Evolutionary conservation across 768 basidiomycete species (phyloP).

Genomic region (Rubroboletus pulcherrimus): DNA sequence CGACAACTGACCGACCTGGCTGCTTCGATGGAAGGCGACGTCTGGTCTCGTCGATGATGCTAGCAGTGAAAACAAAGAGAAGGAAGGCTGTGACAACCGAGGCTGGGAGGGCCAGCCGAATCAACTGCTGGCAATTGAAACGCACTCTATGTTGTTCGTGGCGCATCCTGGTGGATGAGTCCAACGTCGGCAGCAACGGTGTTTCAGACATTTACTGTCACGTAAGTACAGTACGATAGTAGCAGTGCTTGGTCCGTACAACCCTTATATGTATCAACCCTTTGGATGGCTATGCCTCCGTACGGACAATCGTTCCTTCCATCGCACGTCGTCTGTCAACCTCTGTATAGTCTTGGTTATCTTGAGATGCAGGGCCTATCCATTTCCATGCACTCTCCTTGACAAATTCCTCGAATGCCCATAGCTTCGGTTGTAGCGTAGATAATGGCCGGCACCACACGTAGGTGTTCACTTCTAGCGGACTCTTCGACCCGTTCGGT

Average conservation of each 20-base stretch:
- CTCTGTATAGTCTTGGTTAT: slow-evolving; percentile 43
- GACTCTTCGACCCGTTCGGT: slow-evolving; percentile 28
- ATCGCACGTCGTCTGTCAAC: slow-evolving; percentile 49
- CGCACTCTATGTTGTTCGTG: background rate
- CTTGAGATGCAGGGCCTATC: slow-evolving; percentile 45
- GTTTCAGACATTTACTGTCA: slow-evolving; percentile 8
- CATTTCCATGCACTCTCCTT: slow-evolving; percentile 74
- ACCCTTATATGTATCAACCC: background rate
- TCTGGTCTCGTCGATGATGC: slow-evolving; percentile 20
- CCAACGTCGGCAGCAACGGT: slow-evolving; percentile 8
- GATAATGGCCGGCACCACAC: slow-evolving; percentile 50
- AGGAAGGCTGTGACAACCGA: slow-evolving; percentile 40
- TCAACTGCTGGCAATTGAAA: background rate
- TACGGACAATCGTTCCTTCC: slow-evolving; percentile 31
- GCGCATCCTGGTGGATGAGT: background rate
- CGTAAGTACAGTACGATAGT: background rate
- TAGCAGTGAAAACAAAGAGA: slow-evolving; percentile 40
- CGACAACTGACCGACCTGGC: slow-evolving; percentile 8
- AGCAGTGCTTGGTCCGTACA: no score
- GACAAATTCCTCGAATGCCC: slow-evolving; percentile 84
- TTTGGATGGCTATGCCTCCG: background rate
- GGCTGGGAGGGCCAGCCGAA: slow-evolving; percentile 26
- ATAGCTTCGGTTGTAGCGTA: slow-evolving; percentile 55
- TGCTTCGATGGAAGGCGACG: slow-evolving; percentile 7
- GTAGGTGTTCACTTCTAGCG: slow-evolving; percentile 65